These are phyloP conservation scores for Salix udensis DNA, from an alignment of 345 rosid species.

Conservation along the genomic window DNA sequence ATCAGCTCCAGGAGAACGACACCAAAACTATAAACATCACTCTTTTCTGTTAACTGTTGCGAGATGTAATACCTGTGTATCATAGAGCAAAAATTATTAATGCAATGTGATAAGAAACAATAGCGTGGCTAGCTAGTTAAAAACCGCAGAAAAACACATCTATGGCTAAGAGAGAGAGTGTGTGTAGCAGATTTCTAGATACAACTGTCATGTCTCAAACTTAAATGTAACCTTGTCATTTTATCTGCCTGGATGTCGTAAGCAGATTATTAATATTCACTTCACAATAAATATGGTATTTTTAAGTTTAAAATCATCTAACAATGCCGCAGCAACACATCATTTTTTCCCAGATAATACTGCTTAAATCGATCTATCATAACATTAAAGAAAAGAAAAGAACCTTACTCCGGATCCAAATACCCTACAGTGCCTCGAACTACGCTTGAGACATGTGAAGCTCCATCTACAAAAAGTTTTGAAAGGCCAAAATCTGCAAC, in stretches of 20 bases:
- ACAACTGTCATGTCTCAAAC: background rate
- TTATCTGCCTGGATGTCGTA: background rate
- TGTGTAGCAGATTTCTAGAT: background rate
- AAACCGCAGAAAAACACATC: background rate
- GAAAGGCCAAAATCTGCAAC: conserved; percentile 98
- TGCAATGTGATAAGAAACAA: background rate
- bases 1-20: conserved; percentile 94
- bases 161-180: background rate
- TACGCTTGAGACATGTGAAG: conserved; percentile 92
- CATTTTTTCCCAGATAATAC: background rate
- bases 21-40: conserved; percentile 96
- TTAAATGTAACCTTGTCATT: background rate
- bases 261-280: background rate
- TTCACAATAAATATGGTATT: background rate
- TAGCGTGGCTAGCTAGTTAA: background rate
- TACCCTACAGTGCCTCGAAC: conserved; percentile 99
- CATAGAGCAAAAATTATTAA: conserved; percentile 10
- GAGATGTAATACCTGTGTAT: conserved; percentile 82
- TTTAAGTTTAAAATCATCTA: background rate
- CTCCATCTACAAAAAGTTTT: conserved; percentile 79
- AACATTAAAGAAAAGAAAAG: conserved; percentile 9
- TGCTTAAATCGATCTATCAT: conserved; percentile 3
- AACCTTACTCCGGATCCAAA: conserved; percentile 91
- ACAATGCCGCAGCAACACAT: background rate
- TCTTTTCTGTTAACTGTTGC: conserved; percentile 94